These are phyloP conservation scores for Vanderwaltozyma tropicalis DNA, from an alignment of 805 yeast genomes.

Conservation along the genomic window DNA sequence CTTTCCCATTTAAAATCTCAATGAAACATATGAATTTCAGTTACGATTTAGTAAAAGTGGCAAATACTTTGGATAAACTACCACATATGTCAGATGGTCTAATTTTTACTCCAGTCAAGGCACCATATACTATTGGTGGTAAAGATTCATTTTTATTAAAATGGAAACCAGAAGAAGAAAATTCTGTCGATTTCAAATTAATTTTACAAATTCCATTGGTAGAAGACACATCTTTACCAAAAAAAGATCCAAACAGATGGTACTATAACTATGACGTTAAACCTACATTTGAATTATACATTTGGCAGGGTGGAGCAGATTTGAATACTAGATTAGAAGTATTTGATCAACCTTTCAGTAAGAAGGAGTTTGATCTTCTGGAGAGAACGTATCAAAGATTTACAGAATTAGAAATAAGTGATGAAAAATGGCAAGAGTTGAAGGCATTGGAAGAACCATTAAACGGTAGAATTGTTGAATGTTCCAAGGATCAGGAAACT, in stretches of 20 bases:
- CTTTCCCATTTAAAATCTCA: constrained; percentile 77
- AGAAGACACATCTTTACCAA: constrained; percentile 27
- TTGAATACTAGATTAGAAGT: constrained; percentile 21
- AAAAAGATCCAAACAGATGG: constrained; percentile 57
- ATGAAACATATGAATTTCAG: constrained; percentile 84
- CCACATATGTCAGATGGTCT: constrained; percentile 91
- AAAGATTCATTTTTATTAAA: constrained; percentile 79
- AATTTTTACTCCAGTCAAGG: constrained; percentile 81
- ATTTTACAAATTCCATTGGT: constrained; percentile 32
- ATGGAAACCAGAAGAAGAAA: constrained; percentile 97
- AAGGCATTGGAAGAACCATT: constrained; percentile 68
- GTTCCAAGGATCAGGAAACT: constrained; percentile 48
- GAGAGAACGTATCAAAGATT: constrained; percentile 51
- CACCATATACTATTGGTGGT: constrained; percentile 72
- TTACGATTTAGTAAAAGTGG: constrained; percentile 65
- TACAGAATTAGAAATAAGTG: constrained; percentile 49
- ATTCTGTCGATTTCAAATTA: constrained; percentile 80
- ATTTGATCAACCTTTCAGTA: constrained; percentile 25
- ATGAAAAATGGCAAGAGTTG: constrained; percentile 71
- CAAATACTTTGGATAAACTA: constrained; percentile 56
- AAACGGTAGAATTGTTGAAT: constrained; percentile 83
- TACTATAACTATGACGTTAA: constrained; percentile 73
- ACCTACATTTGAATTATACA: constrained; percentile 57
- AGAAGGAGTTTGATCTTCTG: constrained; percentile 23
- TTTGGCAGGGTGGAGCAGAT: constrained; percentile 62